Evolutionary conservation across 768 basidiomycete species (phyloP).

Genomic region (Sarcodon aspratus): DNA sequence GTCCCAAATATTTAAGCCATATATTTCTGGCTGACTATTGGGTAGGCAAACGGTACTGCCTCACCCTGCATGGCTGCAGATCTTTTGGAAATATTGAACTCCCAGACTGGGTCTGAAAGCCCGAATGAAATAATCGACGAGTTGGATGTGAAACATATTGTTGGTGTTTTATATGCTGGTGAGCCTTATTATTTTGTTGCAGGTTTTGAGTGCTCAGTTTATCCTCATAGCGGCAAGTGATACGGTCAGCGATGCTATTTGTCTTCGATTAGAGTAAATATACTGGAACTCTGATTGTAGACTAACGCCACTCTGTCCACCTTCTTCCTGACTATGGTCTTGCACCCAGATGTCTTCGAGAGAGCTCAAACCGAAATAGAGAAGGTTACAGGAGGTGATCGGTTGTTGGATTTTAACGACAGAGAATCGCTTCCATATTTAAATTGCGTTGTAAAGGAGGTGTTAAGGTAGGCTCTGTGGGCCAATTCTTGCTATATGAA

Average conservation of each 20-base stretch:
- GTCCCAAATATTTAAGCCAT: not conserved
- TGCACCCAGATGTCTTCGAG: slow-evolving; percentile 25
- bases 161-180: slow-evolving; percentile 13
- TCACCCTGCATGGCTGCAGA: not conserved
- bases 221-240: not conserved
- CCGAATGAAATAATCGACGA: slow-evolving; percentile 3
- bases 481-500: not conserved
- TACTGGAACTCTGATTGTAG: slow-evolving; percentile 10
- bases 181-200: not conserved
- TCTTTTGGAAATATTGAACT: not conserved
- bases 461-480: slow-evolving; percentile 5
- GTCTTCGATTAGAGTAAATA: not conserved
- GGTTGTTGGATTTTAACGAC: slow-evolving; percentile 29
- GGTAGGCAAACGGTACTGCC: not conserved
- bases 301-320: slow-evolving; percentile 26
- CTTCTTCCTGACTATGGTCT: slow-evolving; percentile 28
- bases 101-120: not conserved
- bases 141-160: slow-evolving; percentile 10
- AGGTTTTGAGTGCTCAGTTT: not conserved
- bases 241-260: slow-evolving; percentile 12
- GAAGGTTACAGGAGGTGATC: slow-evolving; percentile 24
- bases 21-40: not conserved
- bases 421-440: slow-evolving; percentile 28
- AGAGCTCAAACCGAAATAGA: slow-evolving; percentile 34
- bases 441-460: slow-evolving; percentile 18